Percentiles rank a stretch among this genome's conserved stretches.
These are phyloP conservation scores for Solanum arcanum DNA, from an alignment of 257 asterid genomes.

Conservation along the genomic window DNA sequence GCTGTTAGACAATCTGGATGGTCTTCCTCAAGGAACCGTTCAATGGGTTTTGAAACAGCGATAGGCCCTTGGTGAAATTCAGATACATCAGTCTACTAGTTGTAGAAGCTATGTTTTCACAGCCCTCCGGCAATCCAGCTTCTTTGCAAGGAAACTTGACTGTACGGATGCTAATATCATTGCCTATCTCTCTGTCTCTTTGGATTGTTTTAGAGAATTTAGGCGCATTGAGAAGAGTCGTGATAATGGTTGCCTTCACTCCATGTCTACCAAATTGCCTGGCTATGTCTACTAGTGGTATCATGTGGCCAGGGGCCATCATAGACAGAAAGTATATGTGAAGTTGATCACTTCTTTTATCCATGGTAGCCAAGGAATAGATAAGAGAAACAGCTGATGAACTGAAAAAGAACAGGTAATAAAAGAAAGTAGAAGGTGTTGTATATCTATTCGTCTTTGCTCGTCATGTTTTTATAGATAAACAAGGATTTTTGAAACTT, in stretches of 20 bases:
- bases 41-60: constrained; percentile 11
- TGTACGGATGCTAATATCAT: constrained; percentile 6
- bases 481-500: not conserved
- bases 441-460: not conserved
- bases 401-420: not conserved
- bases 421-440: not conserved
- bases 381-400: not conserved
- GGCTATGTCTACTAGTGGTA: constrained; percentile 31
- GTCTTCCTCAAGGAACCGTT: constrained; percentile 4
- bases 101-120: constrained; percentile 21
- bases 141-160: constrained; percentile 14
- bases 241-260: constrained; percentile 19
- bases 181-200: constrained; percentile 6
- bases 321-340: constrained; percentile 21
- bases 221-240: constrained; percentile 14
- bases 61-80: not conserved
- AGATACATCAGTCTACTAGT: constrained; percentile 9
- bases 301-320: constrained; percentile 38
- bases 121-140: constrained; percentile 25
- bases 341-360: not conserved
- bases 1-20: constrained; percentile 18
- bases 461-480: not conserved
- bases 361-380: not conserved
- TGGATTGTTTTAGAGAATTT: constrained; percentile 12
- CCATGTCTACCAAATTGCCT: constrained; percentile 12